Percentiles rank a stretch among this genome's conserved stretches.
Evolutionary conservation across 176 grass and related monocot genomes (phyloP).

Genomic region (Triticum monococcum): DNA sequence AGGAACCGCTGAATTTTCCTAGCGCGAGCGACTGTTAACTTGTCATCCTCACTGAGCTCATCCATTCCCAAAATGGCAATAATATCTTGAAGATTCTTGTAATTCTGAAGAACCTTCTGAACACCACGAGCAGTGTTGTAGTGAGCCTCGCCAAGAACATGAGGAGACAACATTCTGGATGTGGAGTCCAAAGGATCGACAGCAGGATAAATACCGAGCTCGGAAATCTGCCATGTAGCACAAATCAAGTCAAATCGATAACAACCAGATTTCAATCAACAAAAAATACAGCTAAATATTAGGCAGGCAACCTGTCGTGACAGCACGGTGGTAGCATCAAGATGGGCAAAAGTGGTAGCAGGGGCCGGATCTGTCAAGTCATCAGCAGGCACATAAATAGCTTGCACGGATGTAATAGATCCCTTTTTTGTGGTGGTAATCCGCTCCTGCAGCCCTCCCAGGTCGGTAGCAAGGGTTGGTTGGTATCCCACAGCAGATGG

Average conservation of each 20-base stretch:
- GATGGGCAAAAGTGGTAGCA: slow-evolving; percentile 95
- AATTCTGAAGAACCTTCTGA: slow-evolving; percentile 99
- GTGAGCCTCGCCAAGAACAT: slow-evolving; percentile 81
- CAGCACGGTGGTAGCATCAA: slow-evolving; percentile 95
- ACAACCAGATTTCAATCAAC: not conserved
- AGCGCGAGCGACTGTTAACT: slow-evolving; percentile 86
- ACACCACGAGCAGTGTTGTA: slow-evolving; percentile 98
- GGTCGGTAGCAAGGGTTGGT: slow-evolving; percentile 94
- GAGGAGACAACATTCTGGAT: slow-evolving; percentile 96
- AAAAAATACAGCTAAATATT: not conserved
- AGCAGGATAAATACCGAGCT: slow-evolving; percentile 95
- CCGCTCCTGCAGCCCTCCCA: slow-evolving; percentile 92
- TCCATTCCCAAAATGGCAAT: slow-evolving; percentile 99
- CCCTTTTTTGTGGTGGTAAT: slow-evolving; percentile 98
- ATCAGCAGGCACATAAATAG: slow-evolving; percentile 98
- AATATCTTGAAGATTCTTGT: slow-evolving; percentile 99
- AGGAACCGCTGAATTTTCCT: slow-evolving; percentile 98
- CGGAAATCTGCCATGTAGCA: slow-evolving; percentile 66
- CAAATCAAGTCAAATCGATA: slow-evolving; percentile 17
- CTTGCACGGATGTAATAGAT: slow-evolving; percentile 94
- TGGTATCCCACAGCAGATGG: slow-evolving; percentile 98
- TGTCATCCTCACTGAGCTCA: slow-evolving; percentile 97
- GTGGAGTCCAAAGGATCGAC: slow-evolving; percentile 90
- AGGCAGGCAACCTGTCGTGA: slow-evolving; percentile 64
- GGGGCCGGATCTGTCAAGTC: slow-evolving; percentile 99